Conservation (phyloP, 2,329 filamentous ascomycete genomes). For the Aureobasidium pullulans region DNA sequence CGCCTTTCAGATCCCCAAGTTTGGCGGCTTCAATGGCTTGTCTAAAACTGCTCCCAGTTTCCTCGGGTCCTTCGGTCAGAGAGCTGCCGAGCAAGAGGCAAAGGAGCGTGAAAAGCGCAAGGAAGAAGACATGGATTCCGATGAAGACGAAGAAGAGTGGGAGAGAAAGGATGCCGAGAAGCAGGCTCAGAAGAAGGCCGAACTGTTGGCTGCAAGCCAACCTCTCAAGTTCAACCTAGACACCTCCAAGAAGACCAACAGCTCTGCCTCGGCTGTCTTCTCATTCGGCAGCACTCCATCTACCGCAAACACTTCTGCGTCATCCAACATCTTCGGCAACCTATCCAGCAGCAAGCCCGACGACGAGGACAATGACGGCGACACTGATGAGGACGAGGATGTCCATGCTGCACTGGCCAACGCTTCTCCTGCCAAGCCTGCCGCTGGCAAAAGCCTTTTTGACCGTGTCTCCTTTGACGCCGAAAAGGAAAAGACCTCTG, state of each 20-base stretch:
- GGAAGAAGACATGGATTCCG: conserved; percentile 45
- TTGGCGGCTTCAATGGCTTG: not conserved
- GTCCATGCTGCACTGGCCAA: conserved; percentile 10
- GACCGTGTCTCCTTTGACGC: conserved; percentile 15
- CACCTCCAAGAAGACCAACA: conserved; percentile 22
- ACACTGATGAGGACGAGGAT: conserved; percentile 15
- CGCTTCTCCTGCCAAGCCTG: conserved; percentile 10
- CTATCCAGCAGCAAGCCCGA: not conserved
- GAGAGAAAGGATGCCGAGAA: conserved; percentile 39
- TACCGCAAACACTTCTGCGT: not conserved
- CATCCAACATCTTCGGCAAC: conserved; percentile 9
- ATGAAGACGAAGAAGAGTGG: conserved; percentile 45
- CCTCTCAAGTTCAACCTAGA: conserved; percentile 21
- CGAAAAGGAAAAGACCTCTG: conserved; percentile 1
- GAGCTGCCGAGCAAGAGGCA: conserved; percentile 34
- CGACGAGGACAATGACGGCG: conserved; percentile 5
- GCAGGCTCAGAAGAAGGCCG: conserved; percentile 38
- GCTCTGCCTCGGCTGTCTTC: conserved; percentile 15
- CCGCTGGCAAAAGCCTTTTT: conserved; percentile 17
- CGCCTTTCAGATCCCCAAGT: conserved; percentile 1
- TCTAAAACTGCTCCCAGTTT: conserved; percentile 25
- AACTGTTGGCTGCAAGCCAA: conserved; percentile 33
- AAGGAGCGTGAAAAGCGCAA: conserved; percentile 42
- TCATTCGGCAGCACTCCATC: conserved; percentile 17
- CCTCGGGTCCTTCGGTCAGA: conserved; percentile 34